A percentile compares a stretch with the other conserved stretches of the same genome.
Conservation (phyloP, 192 early-diverging fungal species). For the Coemansia sp. region DNA sequence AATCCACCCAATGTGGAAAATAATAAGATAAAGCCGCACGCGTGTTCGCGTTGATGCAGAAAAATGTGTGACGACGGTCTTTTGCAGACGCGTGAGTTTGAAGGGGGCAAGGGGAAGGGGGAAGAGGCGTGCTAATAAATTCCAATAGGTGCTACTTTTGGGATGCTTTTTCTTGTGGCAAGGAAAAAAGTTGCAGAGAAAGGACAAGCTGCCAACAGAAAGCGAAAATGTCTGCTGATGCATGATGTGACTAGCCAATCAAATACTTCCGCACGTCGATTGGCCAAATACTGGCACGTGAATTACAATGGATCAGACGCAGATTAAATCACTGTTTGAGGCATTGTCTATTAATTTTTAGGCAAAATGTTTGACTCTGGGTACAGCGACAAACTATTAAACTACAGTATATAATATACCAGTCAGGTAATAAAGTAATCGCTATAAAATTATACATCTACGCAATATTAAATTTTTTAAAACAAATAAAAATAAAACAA, state of each 20-base stretch:
- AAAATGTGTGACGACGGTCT: conserved; percentile 10
- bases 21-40: conserved; percentile 3
- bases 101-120: conserved; percentile 5
- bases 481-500: neutral
- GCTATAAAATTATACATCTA: neutral
- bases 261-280: neutral
- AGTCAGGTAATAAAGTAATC: no score
- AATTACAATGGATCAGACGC: neutral
- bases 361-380: no score
- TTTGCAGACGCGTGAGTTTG: conserved; percentile 16
- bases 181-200: neutral
- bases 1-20: neutral
- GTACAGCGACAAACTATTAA: no score
- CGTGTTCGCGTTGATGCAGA: neutral
- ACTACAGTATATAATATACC: no score
- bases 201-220: neutral
- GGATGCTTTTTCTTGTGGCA: neutral
- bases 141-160: neutral
- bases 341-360: no score
- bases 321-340: neutral
- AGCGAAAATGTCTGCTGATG: neutral
- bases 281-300: neutral
- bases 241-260: neutral
- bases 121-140: neutral
- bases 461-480: neutral